A percentile compares a stretch with the other conserved stretches of the same genome.
These are phyloP conservation scores for Arthrobotrys entomopaga DNA, from an alignment of 2,329 filamentous ascomycete genomes.

Conservation along the genomic window DNA sequence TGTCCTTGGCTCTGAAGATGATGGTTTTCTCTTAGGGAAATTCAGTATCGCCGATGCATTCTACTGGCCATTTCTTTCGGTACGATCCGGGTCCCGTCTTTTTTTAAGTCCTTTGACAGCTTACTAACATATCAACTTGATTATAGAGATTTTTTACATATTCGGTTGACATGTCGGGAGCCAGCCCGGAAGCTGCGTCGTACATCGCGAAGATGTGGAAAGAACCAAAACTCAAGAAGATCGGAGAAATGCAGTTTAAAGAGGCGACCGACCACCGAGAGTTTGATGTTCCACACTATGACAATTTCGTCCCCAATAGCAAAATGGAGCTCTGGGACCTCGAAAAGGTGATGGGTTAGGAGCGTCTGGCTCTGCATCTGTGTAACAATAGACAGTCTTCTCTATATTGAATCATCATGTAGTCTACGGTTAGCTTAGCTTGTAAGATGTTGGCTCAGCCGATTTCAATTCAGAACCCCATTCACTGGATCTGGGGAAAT, in stretches of 20 bases:
- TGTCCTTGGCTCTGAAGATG: slow-evolving; percentile 16
- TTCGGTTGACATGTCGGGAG: slow-evolving; percentile 29
- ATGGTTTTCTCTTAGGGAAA: slow-evolving; percentile 35
- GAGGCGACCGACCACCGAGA: slow-evolving; percentile 34
- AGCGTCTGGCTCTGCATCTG: too few species aligned
- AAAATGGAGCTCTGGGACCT: slow-evolving; percentile 48
- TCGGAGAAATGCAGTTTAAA: slow-evolving; percentile 39
- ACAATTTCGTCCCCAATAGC: slow-evolving; percentile 41
- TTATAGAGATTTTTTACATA: slow-evolving; percentile 45
- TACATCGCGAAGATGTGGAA: slow-evolving; percentile 53
- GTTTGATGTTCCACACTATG: slow-evolving; percentile 46
- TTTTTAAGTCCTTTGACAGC: neutral
- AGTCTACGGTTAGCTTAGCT: too few species aligned
- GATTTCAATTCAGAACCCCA: too few species aligned
- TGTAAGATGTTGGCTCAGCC: too few species aligned
- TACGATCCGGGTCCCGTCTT: neutral
- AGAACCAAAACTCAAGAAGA: slow-evolving; percentile 33
- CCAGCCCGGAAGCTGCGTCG: slow-evolving; percentile 16
- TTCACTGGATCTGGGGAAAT: too few species aligned
- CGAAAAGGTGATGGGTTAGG: slow-evolving; percentile 22
- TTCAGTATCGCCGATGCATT: slow-evolving; percentile 52
- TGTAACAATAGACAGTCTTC: too few species aligned
- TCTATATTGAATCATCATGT: too few species aligned
- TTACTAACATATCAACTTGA: neutral
- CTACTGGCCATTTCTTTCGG: slow-evolving; percentile 49